Conservation (phyloP, 345 rosid species). For the Brassica juncea region DNA sequence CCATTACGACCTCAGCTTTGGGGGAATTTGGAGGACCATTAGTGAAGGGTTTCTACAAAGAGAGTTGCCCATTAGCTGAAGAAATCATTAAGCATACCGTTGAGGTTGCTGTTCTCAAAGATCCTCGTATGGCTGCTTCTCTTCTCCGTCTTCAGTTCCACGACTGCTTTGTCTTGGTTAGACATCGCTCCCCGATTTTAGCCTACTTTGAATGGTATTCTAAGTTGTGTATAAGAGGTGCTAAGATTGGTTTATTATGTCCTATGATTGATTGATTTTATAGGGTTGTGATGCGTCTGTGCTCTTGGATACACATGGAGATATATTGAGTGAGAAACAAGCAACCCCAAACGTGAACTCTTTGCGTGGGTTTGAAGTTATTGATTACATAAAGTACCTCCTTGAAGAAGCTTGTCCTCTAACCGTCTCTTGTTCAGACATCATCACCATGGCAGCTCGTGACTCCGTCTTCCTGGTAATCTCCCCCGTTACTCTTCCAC, state of each 20-base stretch:
- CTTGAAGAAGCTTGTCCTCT: conserved; percentile 79
- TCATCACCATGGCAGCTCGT: conserved; percentile 72
- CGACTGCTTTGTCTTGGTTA: conserved; percentile 81
- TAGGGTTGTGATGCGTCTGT: conserved; percentile 83
- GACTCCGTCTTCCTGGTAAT: conserved; percentile 60
- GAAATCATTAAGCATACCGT: conserved; percentile 61
- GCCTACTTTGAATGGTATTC: neutral
- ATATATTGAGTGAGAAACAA: conserved; percentile 67
- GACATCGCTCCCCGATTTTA: neutral
- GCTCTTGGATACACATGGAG: conserved; percentile 61
- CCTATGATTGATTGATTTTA: neutral
- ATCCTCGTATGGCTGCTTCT: conserved; percentile 86
- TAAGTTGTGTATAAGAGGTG: neutral
- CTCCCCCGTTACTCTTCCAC: neutral
- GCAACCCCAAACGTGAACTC: conserved; percentile 70
- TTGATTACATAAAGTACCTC: conserved; percentile 65
- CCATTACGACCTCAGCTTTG: conserved; percentile 25
- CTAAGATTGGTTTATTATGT: neutral
- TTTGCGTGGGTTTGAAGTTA: conserved; percentile 65
- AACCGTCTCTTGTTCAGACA: conserved; percentile 79
- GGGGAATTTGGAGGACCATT: conserved; percentile 45
- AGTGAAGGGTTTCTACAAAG: conserved; percentile 60
- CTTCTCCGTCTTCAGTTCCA: conserved; percentile 83
- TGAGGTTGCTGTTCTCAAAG: conserved; percentile 55
- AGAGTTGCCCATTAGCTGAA: conserved; percentile 72